A percentile compares a stretch with the other conserved stretches of the same genome.
Evolutionary conservation across 2,329 filamentous ascomycete genomes (phyloP).

Genomic region (Didymella segeticola): DNA sequence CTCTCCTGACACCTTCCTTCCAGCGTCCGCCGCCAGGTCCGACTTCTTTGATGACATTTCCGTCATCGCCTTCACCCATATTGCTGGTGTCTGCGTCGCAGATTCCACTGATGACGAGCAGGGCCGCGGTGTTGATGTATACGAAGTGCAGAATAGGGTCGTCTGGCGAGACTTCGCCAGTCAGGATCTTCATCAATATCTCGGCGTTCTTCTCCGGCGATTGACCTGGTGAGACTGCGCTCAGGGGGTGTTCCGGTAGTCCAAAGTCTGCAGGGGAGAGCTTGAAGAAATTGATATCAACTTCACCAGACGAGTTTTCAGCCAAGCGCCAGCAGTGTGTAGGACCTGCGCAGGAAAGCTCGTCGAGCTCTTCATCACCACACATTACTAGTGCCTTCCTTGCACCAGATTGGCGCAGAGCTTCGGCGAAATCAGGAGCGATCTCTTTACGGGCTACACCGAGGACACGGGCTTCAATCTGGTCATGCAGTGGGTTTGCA

Average conservation of each 20-base stretch:
- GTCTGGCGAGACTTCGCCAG: conserved; percentile 73
- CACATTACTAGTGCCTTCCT: conserved; percentile 90
- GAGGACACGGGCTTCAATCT: conserved; percentile 88
- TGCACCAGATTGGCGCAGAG: conserved; percentile 75
- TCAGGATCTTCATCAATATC: conserved; percentile 79
- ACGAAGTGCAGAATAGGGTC: conserved; percentile 93
- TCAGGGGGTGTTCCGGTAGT: conserved; percentile 74
- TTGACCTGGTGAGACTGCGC: conserved; percentile 82
- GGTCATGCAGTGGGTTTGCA: conserved; percentile 81
- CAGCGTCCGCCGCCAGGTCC: conserved; percentile 87
- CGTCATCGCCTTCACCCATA: conserved; percentile 82
- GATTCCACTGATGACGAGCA: conserved; percentile 84
- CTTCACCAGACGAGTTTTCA: conserved; percentile 56
- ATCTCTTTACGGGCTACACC: conserved; percentile 89
- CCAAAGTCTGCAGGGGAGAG: conserved; percentile 89
- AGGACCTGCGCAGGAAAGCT: conserved; percentile 87
- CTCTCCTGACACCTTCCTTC: conserved; percentile 92
- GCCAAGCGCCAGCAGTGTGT: conserved; percentile 88
- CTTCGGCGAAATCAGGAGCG: conserved; percentile 87
- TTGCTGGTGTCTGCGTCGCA: conserved; percentile 82
- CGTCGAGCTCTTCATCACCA: conserved; percentile 92
- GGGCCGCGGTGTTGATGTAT: conserved; percentile 87
- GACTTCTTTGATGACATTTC: conserved; percentile 78
- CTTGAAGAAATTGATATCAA: conserved; percentile 76
- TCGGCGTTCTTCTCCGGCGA: conserved; percentile 85